Evolutionary conservation across 176 grass and related monocot genomes (phyloP), one percentile per base, ranked within the genome.

Genomic region (Oryza brachyantha): DNA sequence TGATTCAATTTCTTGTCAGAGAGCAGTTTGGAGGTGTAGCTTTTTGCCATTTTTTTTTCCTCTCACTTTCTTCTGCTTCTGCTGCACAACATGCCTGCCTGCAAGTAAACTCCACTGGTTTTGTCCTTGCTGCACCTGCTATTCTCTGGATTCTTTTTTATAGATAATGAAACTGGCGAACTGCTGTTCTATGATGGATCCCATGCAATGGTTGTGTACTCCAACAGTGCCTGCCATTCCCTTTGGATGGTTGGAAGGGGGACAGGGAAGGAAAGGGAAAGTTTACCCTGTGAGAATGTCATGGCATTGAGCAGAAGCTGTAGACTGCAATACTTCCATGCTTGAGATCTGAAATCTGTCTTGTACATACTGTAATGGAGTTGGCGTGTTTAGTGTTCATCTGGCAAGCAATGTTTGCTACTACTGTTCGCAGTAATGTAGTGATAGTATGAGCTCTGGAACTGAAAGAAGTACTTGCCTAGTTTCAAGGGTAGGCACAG

Each of bases 61-160:
- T 25, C 8, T 36, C 22, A 52, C 61, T 73, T 55, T 80, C 34
- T 39, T 41, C 61, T 57, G 66, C 68, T 35, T 4, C 77, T 38
- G 37, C 37, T 75, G 85, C 79, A 82, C 85, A 71, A 82, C 72
- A 87, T 77, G 79, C 78, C 79, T 77, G 65, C 72, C 72, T 77
- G 59, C 74, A 66, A 77, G 74, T 78, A 37, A 65, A 66, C 74
- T 87, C 79, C 63, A 38, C 57, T 66, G 66, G 43, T 21, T 39
- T 29, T 11, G 66, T 52, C 60, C 59, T 81, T 39, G 70, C 25
- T 46, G 41, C 68, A 48, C 10, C 81, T 74, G 69, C 40, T 40
- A 66, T 11, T 24, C 28, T 50, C 29, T 79, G 77, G 10, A 24
- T 57, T 24, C 19, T 50, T 55, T 52, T 21, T n/a, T 22, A 32